Evolutionary conservation across 2,329 filamentous ascomycete species (phyloP), one percentile per base, ranked within the genome.

Genomic region (Penicillium corylophilum): DNA sequence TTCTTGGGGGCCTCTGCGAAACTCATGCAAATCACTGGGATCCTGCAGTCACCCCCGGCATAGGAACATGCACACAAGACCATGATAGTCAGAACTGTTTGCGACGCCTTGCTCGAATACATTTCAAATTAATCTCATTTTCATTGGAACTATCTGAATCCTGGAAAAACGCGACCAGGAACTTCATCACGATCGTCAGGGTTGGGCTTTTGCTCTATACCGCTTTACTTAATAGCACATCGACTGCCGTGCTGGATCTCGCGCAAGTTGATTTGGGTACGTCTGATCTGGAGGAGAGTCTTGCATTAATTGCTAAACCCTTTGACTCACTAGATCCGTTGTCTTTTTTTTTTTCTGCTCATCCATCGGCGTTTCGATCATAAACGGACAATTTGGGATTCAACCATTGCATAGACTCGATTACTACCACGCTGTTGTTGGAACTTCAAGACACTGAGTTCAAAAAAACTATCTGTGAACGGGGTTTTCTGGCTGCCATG

Each of bases 21-120:
- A 50, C 59, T 51, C 48, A 51, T 57, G 60, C 55, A 56, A 59
- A 55, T 59, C 54, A 53, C 57, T 64, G 50, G 59, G 60, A 62
- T 61, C 59, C 55, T 59, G 61, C 64, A 65, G 62, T 54, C 53
- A 60, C 55, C 62, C 36, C 56, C 60, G 60, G 58, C 48, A 64
- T 67, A 60, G 55, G 54, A 61, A 59, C 50, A 61, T 63, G 60
- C 59, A 57, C 55, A 49, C 44, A 57, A 55, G 48, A 54, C 51
- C 31, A 44, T 60, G 55, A 64, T 54, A 57, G 54, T 54, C 49
- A 61, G 38, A 48, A 49, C 55, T 56, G 49, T 66, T 67, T 64
- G 61, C 61, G 57, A 59, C 46, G 65, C 68, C 62, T 42, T 61
- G 54, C 51, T 51, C 53, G 55, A 45, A 44, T 50, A 39, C 44